phyloP scores from a whole-genome alignment of 352 stramenopile species.

The Pythium graminicola region DNA sequence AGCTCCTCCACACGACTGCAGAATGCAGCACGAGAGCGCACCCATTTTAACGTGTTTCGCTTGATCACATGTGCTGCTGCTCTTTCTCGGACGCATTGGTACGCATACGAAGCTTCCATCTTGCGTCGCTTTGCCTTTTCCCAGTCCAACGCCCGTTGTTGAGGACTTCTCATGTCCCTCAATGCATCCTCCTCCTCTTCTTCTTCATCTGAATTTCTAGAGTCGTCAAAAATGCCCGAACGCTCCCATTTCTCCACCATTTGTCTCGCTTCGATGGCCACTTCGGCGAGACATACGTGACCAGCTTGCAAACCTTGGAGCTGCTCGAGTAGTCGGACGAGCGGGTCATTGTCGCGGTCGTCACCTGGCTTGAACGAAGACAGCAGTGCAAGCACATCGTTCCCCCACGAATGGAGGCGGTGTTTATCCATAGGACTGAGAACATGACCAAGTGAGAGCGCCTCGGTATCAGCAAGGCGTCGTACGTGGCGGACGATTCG shows the following conservation, averaged over 20 bases:
- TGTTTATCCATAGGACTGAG: constrained; percentile 50
- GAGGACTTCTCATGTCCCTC: not conserved
- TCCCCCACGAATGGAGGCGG: constrained; percentile 37
- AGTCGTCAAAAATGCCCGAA: constrained; percentile 38
- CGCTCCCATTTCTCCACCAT: constrained; percentile 53
- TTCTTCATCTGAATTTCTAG: constrained; percentile 15
- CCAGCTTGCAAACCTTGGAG: constrained; percentile 54
- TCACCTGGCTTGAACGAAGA: constrained; percentile 43
- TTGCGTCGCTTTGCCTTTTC: constrained; percentile 9
- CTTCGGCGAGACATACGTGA: constrained; percentile 48
- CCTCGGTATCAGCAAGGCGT: constrained; percentile 26
- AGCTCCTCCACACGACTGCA: constrained; percentile 53
- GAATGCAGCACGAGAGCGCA: constrained; percentile 42
- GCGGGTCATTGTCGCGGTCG: constrained; percentile 35
- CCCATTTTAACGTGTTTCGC: constrained; percentile 47
- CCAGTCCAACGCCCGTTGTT: not conserved
- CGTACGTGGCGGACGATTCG: constrained; percentile 38
- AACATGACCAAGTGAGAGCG: constrained; percentile 9
- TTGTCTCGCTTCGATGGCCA: constrained; percentile 37
- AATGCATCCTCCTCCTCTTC: constrained; percentile 12
- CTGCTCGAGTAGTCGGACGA: constrained; percentile 40
- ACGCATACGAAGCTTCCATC: constrained; percentile 41
- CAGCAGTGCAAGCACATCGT: constrained; percentile 32
- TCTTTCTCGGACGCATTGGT: constrained; percentile 48
- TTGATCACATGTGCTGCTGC: constrained; percentile 57